Evolutionary conservation across 345 rosid genomes (phyloP).

Genomic region (Carallia pectinifolia): DNA sequence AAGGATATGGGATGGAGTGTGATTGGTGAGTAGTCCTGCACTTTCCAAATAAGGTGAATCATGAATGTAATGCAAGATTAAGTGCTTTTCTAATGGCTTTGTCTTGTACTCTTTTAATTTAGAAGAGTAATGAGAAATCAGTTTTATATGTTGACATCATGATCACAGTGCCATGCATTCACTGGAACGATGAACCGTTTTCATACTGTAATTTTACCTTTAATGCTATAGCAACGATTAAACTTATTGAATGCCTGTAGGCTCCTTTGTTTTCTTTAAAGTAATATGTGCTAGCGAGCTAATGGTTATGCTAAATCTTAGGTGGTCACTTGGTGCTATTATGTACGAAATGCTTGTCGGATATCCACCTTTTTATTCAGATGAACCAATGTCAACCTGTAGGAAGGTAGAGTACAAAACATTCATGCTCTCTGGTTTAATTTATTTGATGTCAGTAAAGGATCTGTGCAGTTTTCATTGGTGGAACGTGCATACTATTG

Average conservation of each 20-base stretch:
- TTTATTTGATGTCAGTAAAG: not conserved
- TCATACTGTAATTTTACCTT: not conserved
- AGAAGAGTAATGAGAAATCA: not conserved
- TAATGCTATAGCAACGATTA: not conserved
- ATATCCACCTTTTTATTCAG: constrained; percentile 97
- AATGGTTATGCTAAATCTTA: constrained; percentile 30
- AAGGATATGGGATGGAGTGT: constrained; percentile 98
- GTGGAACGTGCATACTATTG: not conserved
- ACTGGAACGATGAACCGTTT: too few species aligned
- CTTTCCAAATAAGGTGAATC: not conserved
- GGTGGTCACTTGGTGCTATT: constrained; percentile 99
- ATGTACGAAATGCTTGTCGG: constrained; percentile 98
- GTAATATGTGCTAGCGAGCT: constrained; percentile 15
- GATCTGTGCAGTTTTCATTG: not conserved
- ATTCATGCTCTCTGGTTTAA: not conserved
- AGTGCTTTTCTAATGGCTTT: not conserved
- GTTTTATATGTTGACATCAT: not conserved
- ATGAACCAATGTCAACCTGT: constrained; percentile 95
- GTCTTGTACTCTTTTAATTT: not conserved
- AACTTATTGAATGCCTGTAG: constrained; percentile 10
- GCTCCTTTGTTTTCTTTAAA: constrained; percentile 11
- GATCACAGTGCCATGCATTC: not conserved
- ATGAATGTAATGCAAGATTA: not conserved
- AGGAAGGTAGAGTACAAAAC: constrained; percentile 53
- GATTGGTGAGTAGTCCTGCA: constrained; percentile 65